These are phyloP conservation scores for Cucurbita maxima DNA, from an alignment of 306 rosid species.

Conservation along the genomic window DNA sequence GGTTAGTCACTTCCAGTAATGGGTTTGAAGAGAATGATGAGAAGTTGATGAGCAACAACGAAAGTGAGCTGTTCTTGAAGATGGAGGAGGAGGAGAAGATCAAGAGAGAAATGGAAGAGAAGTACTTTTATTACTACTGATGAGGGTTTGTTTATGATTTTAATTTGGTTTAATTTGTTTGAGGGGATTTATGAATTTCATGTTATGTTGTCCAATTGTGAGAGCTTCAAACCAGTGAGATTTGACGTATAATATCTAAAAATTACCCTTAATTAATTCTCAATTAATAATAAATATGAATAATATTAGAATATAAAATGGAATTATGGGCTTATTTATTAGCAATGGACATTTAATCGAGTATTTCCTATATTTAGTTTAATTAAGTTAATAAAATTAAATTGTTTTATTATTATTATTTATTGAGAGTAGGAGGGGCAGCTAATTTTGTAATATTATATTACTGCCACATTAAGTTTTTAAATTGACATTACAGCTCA, in stretches of 20 bases:
- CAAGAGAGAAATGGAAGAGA: constrained; percentile 9
- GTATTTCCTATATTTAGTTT: too few species aligned
- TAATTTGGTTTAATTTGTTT: background rate
- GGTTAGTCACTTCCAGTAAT: background rate
- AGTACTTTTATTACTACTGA: constrained; percentile 33
- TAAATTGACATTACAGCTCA: too few species aligned
- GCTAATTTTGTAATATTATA: too few species aligned
- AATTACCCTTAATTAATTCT: too few species aligned
- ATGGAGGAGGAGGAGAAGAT: constrained; percentile 24
- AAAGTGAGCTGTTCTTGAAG: background rate
- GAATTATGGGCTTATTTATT: too few species aligned
- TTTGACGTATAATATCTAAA: background rate
- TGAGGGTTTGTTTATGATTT: background rate
- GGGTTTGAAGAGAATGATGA: constrained; percentile 17
- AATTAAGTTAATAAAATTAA: too few species aligned
- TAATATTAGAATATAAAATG: too few species aligned
- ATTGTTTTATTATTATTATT: too few species aligned
- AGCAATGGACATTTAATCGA: too few species aligned
- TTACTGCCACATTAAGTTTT: too few species aligned
- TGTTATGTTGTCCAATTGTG: background rate
- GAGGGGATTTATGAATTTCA: background rate
- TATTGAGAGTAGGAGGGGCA: too few species aligned
- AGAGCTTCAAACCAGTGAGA: background rate
- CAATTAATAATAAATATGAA: too few species aligned
- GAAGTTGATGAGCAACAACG: constrained; percentile 12